Conservation (phyloP, 2,329 filamentous ascomycete species). For the Emmonsiellopsis sp. region DNA sequence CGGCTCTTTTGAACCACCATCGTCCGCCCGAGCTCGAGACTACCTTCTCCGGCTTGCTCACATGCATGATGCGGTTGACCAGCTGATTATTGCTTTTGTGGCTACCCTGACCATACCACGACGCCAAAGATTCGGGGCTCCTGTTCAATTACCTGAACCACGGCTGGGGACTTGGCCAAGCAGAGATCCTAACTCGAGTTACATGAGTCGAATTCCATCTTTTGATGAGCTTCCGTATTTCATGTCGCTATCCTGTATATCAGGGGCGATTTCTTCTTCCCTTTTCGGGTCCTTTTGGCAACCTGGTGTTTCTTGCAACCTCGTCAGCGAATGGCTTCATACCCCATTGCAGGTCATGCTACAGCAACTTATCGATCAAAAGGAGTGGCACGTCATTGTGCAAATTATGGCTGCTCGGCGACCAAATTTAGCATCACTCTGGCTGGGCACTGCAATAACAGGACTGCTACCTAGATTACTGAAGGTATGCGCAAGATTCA, state of each 20-base stretch:
- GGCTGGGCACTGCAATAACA: slow-evolving; percentile 6
- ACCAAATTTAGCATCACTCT: slow-evolving; percentile 7
- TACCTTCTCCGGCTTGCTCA: slow-evolving; percentile 10
- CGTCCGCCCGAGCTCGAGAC: slow-evolving; percentile 8
- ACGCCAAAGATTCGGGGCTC: slow-evolving; percentile 8
- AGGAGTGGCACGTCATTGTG: slow-evolving; percentile 3
- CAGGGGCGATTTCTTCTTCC: slow-evolving; percentile 5
- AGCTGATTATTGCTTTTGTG: slow-evolving; percentile 9
- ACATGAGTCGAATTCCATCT: slow-evolving; percentile 4
- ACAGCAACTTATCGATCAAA: slow-evolving; percentile 4
- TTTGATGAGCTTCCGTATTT: slow-evolving; percentile 6
- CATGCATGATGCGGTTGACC: slow-evolving; percentile 10
- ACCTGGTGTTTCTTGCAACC: slow-evolving; percentile 5
- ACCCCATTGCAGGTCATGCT: slow-evolving; percentile 2
- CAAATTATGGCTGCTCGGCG: slow-evolving; percentile 5
- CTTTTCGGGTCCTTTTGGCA: slow-evolving; percentile 8
- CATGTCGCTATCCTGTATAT: slow-evolving; percentile 7
- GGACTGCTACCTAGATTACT: slow-evolving; percentile 6
- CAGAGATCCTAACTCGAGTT: not conserved
- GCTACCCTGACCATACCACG: slow-evolving; percentile 10
- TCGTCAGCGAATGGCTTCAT: slow-evolving; percentile 9
- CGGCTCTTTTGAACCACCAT: slow-evolving; percentile 4
- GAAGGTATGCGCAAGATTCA: not conserved
- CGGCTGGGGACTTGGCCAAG: not conserved
- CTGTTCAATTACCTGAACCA: slow-evolving; percentile 6